Evolutionary conservation across 2,329 filamentous ascomycete genomes (phyloP), one percentile per base, ranked within the genome.

Genomic region (Sclerotiophoma versabilis): DNA sequence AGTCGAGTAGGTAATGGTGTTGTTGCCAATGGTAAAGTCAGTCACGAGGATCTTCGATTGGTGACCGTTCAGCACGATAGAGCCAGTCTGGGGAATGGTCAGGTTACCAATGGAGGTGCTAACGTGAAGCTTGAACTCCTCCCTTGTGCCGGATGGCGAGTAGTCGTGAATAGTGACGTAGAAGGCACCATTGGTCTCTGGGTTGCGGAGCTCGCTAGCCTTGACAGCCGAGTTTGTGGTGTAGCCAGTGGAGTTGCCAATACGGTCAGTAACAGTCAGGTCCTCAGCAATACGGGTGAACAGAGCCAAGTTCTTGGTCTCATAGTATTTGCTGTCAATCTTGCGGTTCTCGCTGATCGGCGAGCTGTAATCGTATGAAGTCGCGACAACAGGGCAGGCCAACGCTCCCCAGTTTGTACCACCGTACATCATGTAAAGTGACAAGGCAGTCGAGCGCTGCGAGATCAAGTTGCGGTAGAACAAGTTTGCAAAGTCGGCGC

Each of bases 371-470:
- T 88, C 86, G 59, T 88, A 88, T 26, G 83, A 86, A 3, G 82
- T 84, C 1, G 80, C 84, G 25, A 84, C 84, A 1, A 83, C 80
- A 0, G 85, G 84, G 4, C 80, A 80, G 11, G 84, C 81, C 25
- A 86, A 73, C 41, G 81, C 81, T 5, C 85, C 85, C 84, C 84
- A 87, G 57, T 84, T 87, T 0, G 86, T 88, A 2, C 86, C 86
- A 4, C 86, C 86, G 46, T 81, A 88, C 45, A 86, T 73, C 84
- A 88, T 88, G 66, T 88, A 88, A 2, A 88, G 69, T 25, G 80
- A 86, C 49, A 87, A 80, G 0, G 83, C 83, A 0, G 83, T 85
- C 3, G 87, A 80, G 0, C 83, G 77, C 61, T 88, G 82, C 22
- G 79, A 83, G 22, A 88, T 82, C 47, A 87, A 80, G 64, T 87